Evolutionary conservation across 768 basidiomycete species (phyloP).

Genomic region (Naganishia antarctica): DNA sequence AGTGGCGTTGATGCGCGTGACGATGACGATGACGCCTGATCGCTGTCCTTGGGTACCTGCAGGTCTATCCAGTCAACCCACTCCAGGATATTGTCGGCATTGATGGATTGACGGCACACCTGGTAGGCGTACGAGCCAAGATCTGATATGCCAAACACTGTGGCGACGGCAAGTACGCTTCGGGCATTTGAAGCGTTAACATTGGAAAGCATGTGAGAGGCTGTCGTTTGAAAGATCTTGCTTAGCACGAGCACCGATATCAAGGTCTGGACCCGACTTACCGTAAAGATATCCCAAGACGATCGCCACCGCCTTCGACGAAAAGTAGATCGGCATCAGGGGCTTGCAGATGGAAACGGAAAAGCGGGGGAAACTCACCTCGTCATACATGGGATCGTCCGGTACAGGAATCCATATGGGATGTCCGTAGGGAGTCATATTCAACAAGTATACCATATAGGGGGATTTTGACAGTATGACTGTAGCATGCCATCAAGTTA

Average conservation of each 20-base stretch:
- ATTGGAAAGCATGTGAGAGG: conserved; percentile 60
- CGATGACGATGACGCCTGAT: neutral
- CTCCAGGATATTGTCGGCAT: conserved; percentile 64
- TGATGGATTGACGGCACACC: conserved; percentile 69
- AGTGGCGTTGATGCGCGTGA: conserved; percentile 1
- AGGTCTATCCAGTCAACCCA: conserved; percentile 73
- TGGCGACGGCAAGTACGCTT: conserved; percentile 76
- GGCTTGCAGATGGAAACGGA: no score
- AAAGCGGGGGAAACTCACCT: no score
- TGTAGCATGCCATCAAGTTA: conserved; percentile 39
- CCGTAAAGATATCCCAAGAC: conserved; percentile 65
- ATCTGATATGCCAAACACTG: conserved; percentile 80
- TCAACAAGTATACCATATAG: conserved; percentile 81
- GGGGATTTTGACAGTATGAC: conserved; percentile 84
- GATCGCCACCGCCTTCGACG: conserved; percentile 38
- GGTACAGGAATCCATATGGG: conserved; percentile 70
- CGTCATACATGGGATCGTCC: conserved; percentile 75
- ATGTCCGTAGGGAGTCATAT: conserved; percentile 60
- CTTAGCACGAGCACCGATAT: no score
- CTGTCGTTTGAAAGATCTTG: no score
- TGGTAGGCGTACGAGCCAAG: conserved; percentile 73
- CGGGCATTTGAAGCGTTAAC: conserved; percentile 75
- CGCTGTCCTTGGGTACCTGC: neutral
- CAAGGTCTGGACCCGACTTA: conserved; percentile 20
- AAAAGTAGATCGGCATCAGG: neutral